phyloP scores from a whole-genome alignment of 768 basidiomycete species.

The Rhodotorula diobovata region DNA sequence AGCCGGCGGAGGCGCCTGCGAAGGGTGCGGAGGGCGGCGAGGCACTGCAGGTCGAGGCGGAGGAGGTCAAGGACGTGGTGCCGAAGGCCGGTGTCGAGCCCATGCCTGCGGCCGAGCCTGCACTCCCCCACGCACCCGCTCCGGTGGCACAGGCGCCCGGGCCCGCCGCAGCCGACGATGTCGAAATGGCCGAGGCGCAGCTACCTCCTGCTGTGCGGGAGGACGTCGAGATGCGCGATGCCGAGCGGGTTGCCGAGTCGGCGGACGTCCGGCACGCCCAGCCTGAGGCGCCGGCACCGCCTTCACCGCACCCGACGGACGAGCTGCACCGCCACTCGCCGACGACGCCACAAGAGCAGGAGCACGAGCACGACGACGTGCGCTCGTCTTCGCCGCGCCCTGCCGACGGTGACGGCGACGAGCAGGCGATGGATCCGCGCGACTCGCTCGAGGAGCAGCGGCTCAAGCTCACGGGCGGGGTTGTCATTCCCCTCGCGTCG shows the following conservation, averaged over 20 bases:
- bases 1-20: no score
- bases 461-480: neutral
- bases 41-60: no score
- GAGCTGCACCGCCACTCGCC: slow-evolving; percentile 1
- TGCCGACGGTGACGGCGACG: neutral
- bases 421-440: neutral
- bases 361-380: neutral
- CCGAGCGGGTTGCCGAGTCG: neutral
- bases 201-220: neutral
- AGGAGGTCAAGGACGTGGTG: no score
- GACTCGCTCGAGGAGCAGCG: neutral
- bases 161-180: no score
- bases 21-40: no score
- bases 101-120: no score
- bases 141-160: no score
- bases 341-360: neutral
- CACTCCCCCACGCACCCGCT: no score
- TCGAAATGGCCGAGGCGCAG: neutral
- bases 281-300: neutral
- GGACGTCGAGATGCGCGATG: neutral
- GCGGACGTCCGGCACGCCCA: neutral
- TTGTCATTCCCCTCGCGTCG: neutral
- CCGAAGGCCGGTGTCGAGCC: no score
- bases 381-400: neutral
- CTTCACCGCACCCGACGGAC: neutral